Conservation (phyloP, 2,329 filamentous ascomycete species). For the Ploettnerulaceae sp. region DNA sequence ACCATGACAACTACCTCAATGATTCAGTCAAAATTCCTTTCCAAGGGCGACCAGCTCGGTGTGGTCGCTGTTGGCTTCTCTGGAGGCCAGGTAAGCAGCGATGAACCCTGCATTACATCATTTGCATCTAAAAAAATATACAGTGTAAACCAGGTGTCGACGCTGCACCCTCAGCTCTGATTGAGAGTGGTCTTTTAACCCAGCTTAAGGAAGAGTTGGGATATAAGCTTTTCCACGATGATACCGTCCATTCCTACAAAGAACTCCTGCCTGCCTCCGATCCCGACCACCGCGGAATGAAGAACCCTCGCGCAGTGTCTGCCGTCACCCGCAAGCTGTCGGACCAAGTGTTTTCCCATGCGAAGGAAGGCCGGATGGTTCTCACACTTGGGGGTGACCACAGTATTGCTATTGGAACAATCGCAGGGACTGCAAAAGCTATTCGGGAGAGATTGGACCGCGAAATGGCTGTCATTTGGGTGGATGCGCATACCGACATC, state of each 20-base stretch:
- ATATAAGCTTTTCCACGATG: slow-evolving; percentile 83
- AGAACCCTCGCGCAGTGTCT: slow-evolving; percentile 82
- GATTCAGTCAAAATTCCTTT: slow-evolving; percentile 63
- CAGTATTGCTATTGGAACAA: slow-evolving; percentile 90
- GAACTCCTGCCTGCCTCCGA: slow-evolving; percentile 67
- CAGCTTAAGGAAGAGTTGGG: slow-evolving; percentile 81
- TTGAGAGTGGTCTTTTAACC: slow-evolving; percentile 78
- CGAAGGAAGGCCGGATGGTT: slow-evolving; percentile 76
- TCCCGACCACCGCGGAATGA: slow-evolving; percentile 85
- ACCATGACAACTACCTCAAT: slow-evolving; percentile 34
- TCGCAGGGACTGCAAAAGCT: slow-evolving; percentile 82
- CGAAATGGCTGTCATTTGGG: slow-evolving; percentile 96
- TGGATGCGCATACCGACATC: slow-evolving; percentile 96
- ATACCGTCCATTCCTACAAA: slow-evolving; percentile 74
- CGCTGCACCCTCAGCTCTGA: slow-evolving; percentile 81
- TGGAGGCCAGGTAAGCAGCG: slow-evolving; percentile 73
- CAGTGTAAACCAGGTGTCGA: slow-evolving; percentile 91
- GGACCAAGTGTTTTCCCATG: slow-evolving; percentile 82
- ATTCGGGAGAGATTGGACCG: slow-evolving; percentile 74
- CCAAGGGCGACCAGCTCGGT: slow-evolving; percentile 73
- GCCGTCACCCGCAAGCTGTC: slow-evolving; percentile 77
- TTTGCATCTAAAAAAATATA: slow-evolving; percentile 20
- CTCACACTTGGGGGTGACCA: slow-evolving; percentile 95
- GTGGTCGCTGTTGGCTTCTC: slow-evolving; percentile 95
- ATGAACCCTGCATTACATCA: slow-evolving; percentile 1